Percentiles rank a stretch among this genome's conserved stretches.
Evolutionary conservation across 2,329 filamentous ascomycete genomes (phyloP).

Genomic region (Salinomyces thailandicus): DNA sequence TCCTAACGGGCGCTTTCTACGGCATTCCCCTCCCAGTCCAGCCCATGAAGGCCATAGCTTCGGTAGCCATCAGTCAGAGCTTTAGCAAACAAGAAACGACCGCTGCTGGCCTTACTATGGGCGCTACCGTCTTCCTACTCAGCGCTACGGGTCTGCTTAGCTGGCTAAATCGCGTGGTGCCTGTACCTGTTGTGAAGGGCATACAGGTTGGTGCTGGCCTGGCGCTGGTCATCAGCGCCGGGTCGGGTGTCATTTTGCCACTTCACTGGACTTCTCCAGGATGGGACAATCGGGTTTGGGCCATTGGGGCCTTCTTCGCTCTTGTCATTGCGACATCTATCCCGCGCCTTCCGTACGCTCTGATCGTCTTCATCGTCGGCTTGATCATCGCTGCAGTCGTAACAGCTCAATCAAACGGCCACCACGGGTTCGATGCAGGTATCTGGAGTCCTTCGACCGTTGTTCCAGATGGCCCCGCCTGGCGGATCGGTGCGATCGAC

Average conservation of each 20-base stretch:
- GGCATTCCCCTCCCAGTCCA: constrained; percentile 87
- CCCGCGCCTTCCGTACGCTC: constrained; percentile 64
- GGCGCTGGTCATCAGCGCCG: constrained; percentile 69
- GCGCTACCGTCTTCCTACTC: constrained; percentile 61
- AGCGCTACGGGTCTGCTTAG: constrained; percentile 68
- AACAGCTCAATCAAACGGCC: constrained; percentile 27
- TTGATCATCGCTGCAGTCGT: constrained; percentile 47
- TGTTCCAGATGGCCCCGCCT: constrained; percentile 34
- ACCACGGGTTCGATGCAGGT: constrained; percentile 32
- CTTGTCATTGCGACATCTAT: constrained; percentile 58
- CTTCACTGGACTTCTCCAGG: constrained; percentile 57
- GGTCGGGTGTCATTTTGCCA: constrained; percentile 54
- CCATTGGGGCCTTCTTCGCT: constrained; percentile 58
- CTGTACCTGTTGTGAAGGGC: constrained; percentile 81
- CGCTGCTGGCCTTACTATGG: constrained; percentile 75
- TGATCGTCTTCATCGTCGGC: constrained; percentile 60
- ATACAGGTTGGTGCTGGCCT: constrained; percentile 90
- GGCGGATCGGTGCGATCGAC: constrained; percentile 49
- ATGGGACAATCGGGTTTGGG: constrained; percentile 71
- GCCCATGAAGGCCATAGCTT: constrained; percentile 83
- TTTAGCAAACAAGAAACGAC: constrained; percentile 61
- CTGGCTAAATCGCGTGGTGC: constrained; percentile 63
- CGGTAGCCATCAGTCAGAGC: constrained; percentile 65
- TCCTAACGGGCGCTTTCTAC: constrained; percentile 70
- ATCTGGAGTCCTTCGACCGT: constrained; percentile 50